Percentiles rank a stretch among this genome's conserved stretches.
phyloP scores from a whole-genome alignment of 495 filamentous ascomycete species.

The Pyrenula aspistea region DNA sequence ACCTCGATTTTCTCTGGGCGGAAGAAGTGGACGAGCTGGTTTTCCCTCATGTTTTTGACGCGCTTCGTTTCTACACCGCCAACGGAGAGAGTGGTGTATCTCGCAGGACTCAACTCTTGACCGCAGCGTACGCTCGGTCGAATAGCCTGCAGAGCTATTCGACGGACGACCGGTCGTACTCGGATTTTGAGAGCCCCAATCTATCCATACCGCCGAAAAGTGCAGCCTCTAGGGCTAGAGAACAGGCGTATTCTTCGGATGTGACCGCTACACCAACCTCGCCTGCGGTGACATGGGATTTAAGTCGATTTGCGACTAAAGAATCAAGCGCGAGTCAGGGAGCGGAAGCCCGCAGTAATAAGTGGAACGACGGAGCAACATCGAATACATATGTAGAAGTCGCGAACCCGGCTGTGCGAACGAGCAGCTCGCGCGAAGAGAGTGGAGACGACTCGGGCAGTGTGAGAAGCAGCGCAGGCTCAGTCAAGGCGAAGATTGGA shows the following conservation, averaged over 20 bases:
- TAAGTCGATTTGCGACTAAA: background rate
- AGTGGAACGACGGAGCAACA: background rate
- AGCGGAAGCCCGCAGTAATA: background rate
- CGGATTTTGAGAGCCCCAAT: background rate
- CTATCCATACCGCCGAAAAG: background rate
- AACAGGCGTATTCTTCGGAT: background rate
- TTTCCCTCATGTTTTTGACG: slow-evolving; percentile 81
- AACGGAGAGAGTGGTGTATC: background rate
- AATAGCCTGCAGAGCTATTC: background rate
- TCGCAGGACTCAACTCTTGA: background rate
- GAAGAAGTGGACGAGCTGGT: slow-evolving; percentile 71
- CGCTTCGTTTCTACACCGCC: slow-evolving; percentile 54
- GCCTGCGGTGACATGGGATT: background rate
- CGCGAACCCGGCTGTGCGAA: background rate
- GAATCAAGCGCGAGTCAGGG: background rate
- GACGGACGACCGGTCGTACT: background rate
- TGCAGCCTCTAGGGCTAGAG: background rate
- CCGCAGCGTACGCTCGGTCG: background rate
- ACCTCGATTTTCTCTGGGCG: slow-evolving; percentile 96
- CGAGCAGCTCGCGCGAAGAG: background rate
- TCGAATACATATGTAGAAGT: background rate
- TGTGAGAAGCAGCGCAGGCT: slow-evolving; percentile 8
- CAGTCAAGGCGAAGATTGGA: slow-evolving; percentile 5
- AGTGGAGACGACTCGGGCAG: slow-evolving; percentile 11
- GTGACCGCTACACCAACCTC: background rate